These are phyloP conservation scores for Cadophora malorum DNA, from an alignment of 2,329 filamentous ascomycete genomes.

Conservation along the genomic window DNA sequence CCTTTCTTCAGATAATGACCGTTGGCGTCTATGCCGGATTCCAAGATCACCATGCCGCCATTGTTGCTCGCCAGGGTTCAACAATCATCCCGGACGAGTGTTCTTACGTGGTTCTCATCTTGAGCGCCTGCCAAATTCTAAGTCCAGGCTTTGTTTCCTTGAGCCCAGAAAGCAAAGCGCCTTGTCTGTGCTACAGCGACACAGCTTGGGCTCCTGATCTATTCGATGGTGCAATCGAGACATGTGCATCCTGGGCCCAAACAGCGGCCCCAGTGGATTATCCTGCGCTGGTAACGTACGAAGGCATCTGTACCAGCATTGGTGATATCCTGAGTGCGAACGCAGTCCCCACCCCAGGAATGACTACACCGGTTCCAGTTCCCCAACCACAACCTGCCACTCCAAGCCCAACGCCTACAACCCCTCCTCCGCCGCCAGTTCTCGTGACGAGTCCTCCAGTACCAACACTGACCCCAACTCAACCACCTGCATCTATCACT, in stretches of 20 bases:
- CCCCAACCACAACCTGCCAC: constrained; percentile 5
- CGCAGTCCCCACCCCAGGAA: not conserved
- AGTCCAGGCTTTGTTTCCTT: constrained; percentile 1
- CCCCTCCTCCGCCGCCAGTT: not conserved
- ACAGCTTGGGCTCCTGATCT: constrained; percentile 25
- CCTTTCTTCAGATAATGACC: not conserved
- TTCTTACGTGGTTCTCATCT: not conserved
- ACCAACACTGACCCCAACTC: constrained; percentile 2
- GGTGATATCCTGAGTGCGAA: constrained; percentile 11
- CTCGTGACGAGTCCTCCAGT: constrained; percentile 1
- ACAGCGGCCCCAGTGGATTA: constrained; percentile 25
- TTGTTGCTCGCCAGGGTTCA: not conserved
- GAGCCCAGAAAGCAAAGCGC: constrained; percentile 7
- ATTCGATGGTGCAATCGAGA: constrained; percentile 30
- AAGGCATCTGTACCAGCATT: constrained; percentile 27
- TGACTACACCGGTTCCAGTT: not conserved
- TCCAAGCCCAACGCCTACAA: constrained; percentile 1
- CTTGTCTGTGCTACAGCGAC: constrained; percentile 12
- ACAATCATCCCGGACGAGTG: not conserved
- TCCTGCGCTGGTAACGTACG: constrained; percentile 13
- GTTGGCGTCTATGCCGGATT: not conserved
- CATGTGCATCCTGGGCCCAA: constrained; percentile 28
- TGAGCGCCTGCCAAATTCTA: constrained; percentile 11
- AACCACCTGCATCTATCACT: constrained; percentile 1
- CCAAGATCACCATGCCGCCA: constrained; percentile 6